Evolutionary conservation across 2,329 filamentous ascomycete species (phyloP).

Genomic region (Emmonsiellopsis sp.): DNA sequence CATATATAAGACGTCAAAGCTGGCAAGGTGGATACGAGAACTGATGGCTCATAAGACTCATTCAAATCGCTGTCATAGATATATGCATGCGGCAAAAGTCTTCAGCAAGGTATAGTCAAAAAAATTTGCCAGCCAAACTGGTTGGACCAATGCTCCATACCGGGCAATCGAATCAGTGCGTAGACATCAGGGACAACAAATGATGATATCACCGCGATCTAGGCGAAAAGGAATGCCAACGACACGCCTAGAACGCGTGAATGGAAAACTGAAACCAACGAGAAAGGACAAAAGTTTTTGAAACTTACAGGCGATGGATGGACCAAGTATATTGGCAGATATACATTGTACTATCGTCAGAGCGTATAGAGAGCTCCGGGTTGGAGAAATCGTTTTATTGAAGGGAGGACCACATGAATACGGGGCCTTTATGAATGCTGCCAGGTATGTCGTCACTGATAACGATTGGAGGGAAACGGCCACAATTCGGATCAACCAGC

Average conservation of each 20-base stretch:
- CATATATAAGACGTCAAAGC: no score
- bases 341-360: not conserved
- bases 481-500: not conserved
- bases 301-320: not conserved
- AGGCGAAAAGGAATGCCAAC: not conserved
- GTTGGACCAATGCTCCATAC: no score
- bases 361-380: not conserved
- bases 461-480: not conserved
- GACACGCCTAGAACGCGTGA: not conserved
- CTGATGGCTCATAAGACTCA: no score
- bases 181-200: not conserved
- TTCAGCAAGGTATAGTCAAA: no score
- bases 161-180: not conserved
- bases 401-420: not conserved
- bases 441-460: slow-evolving; percentile 2
- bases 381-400: not conserved
- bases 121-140: no score
- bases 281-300: not conserved
- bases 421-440: not conserved
- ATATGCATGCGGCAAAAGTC: no score
- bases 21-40: no score
- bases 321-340: no score
- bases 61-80: no score
- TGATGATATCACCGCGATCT: not conserved
- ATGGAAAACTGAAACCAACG: not conserved